Evolutionary conservation across 2,329 filamentous ascomycete species (phyloP), one percentile per base, ranked within the genome.

Genomic region (Nigrospora osmanthi): DNA sequence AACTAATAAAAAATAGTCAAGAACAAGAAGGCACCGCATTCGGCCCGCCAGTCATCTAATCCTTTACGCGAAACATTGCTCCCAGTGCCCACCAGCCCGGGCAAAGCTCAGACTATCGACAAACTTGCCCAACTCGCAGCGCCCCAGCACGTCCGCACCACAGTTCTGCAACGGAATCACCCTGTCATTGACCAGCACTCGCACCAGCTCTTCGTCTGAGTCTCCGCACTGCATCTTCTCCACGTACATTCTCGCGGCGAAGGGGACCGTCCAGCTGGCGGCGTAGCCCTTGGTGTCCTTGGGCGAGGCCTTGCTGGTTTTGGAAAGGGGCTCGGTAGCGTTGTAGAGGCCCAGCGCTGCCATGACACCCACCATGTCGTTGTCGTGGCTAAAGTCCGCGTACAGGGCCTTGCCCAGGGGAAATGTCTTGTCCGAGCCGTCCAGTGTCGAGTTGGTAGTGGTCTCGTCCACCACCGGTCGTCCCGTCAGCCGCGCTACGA

Each of bases 301-400:
- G 0, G 77, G 70, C 37, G 74, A 67, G 35, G 74, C 60, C 23
- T 79, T 62, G 7, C 68, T 69, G 3, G 68, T 69, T 19, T 72
- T 73, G 3, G 75, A 71, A 19, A 85, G 66, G 11, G 73, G 68
- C 13, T 60, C 56, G 0, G 80, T 87, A 37, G 64, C 66, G 53
- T 89, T 86, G 66, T 89, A 95, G 23, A 95, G 67, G 0, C 89
- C 87, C 51, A 96, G 59, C 0, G 89, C 88, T 6, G 80, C 81
- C 58, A 86, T 86, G 7, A 94, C 80, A 9, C 77, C 76, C 30
- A 78, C 80, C 81, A 96, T 89, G 58, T 85, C 82, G 62, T 94
- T 95, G 65, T 96, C 90, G 64, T 96, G 90, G 50, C 83, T 87
- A 59, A 96, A 95, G 64, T 96, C 90, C 0, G 88, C 89, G 58